A percentile compares a stretch with the other conserved stretches of the same genome.
Conservation (phyloP, 1,284 basidiomycete species). For the Coniferiporia sulphurascens region DNA sequence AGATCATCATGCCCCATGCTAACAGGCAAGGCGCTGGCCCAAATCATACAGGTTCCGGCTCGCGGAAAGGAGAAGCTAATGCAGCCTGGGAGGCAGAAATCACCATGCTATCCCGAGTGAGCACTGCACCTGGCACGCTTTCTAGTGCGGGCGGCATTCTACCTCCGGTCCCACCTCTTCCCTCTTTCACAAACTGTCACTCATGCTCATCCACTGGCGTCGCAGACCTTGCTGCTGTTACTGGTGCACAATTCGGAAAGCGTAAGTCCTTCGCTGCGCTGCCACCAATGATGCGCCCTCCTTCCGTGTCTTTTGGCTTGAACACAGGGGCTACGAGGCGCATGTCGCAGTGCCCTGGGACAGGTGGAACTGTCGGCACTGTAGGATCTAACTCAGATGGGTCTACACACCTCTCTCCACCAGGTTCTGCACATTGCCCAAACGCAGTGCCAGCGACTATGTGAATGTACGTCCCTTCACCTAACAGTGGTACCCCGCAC, state of each 20-base stretch:
- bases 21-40: slow-evolving; percentile 5
- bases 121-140: not conserved
- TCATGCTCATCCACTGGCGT: slow-evolving; percentile 4
- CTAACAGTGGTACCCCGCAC: too few species aligned
- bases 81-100: not conserved
- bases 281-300: slow-evolving; percentile 43
- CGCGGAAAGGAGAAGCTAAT: not conserved
- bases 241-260: slow-evolving; percentile 3
- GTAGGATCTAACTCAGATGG: not conserved
- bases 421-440: slow-evolving; percentile 10
- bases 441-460: too few species aligned
- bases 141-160: not conserved
- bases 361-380: not conserved
- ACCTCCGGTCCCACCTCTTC: slow-evolving; percentile 12
- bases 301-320: slow-evolving; percentile 14
- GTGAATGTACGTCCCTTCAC: too few species aligned
- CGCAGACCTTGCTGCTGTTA: not conserved
- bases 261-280: slow-evolving; percentile 55
- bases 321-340: not conserved
- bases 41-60: not conserved
- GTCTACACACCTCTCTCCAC: slow-evolving; percentile 1
- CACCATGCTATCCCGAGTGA: not conserved
- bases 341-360: slow-evolving; percentile 10
- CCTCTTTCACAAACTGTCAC: slow-evolving; percentile 5
- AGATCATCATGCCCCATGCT: too few species aligned